Evolutionary conservation across 108 stramenopile species (phyloP), one percentile per base, ranked within the genome.

Genomic region (Asterionellopsis glacialis): DNA sequence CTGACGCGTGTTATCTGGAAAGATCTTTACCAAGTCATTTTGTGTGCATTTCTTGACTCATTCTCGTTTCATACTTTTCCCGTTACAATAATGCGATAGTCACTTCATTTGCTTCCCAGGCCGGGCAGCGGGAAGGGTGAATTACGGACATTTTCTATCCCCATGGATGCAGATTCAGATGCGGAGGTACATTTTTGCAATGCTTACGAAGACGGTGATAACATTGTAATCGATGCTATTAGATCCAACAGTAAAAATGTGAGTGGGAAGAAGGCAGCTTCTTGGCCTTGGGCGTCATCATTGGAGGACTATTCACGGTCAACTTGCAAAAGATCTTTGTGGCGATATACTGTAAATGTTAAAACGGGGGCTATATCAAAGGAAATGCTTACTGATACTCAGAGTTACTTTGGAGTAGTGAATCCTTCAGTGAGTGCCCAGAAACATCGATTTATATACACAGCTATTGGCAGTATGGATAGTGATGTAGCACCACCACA

Each of bases 171-270:
- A 15, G 44, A 70, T 21, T 41, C 59, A 18, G 86, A 89, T 45
- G 86, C 82, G 10, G 76, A 93, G 58, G 57, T 88, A 28, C 84
- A 87, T 57, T 79, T 93, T 52, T 60, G 74, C 57, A 93, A 93
- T 58, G 74, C 88, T 23, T 90, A 79, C 68, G 91, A 93, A 65
- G 82, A 78, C 45, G 80, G 76, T 51, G 76, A 65, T 1, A 73
- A 42, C 19, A 67, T 92, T 15, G 62, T 90, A 26, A 70, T 93
- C 11, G 91, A 93, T 55, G 86, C 77, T 0, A 85, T 93, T 63
- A 81, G 91, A 48, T 76, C 82, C 23, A 82, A 81, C 51, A 66
- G 72, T 11, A 42, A 45, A 21, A 60, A 22, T 9, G 42, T n/a
- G 39, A 52, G 16, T 63, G 58, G 55, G n/a, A 39, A 50, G 15